Evolutionary conservation across 345 rosid genomes (phyloP), one percentile per base, ranked within the genome.

Genomic region (Citrus sinensis): DNA sequence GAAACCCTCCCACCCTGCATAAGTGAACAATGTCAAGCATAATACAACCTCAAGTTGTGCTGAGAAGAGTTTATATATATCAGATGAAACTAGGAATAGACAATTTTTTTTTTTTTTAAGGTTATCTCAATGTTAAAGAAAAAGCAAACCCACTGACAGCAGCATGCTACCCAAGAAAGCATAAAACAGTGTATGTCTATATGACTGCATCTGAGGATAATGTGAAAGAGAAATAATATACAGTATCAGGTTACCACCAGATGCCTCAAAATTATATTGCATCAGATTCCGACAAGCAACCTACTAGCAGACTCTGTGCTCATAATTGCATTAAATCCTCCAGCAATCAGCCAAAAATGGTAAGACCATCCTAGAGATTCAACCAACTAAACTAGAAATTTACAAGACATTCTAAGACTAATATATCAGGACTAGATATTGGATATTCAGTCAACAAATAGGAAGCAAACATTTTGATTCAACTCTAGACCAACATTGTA

Each of bases 1-100:
- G 95, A 91, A 80, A 94, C 83, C 81, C 89, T 88, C 70, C 92
- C 93, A 73, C 80, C 92, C 99, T 96, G 87, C 88, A 85, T 34
- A 65, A 76, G 37, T 13, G 68, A 65, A 63, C 74, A 68, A 65
- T 29, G 55, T 78, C 74, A 80, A 82, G 67, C 60, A 58, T 40
- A 70, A 29, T 6, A 9, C 19, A 76, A 6, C 58, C 65, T 39
- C 49, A 32, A 24, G 7, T 10, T 14, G 11, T 32, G 27, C 10
- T 60, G 65, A 71, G 25, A 69, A 22, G 3, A n/a, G 8, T 42
- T 40, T 13, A 71, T 56, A 9, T 59, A 9, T 13, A 17, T 34
- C 58, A 37, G 67, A 46, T 46, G 17, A 46, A 29, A 35, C 9
- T 9, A 62, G 27, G 20, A 13, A 42, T 67, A 56, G 20, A 67